Evolutionary conservation across 176 grass and related monocot genomes (phyloP), one percentile per base, ranked within the genome.

Genomic region (Juncus inflexus): DNA sequence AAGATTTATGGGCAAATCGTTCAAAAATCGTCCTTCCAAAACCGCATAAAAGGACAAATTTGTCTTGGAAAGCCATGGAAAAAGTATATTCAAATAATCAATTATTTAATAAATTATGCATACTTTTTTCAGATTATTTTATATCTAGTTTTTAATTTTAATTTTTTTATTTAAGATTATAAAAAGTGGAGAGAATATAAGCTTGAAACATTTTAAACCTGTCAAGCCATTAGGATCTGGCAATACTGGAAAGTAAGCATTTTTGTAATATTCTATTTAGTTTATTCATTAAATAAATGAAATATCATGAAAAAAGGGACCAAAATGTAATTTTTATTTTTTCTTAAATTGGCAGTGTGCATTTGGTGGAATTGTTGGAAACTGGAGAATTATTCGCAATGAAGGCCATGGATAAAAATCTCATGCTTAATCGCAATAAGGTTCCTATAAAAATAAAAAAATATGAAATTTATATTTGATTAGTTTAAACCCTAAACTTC

Each of bases 341-440:
- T 73, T 73, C 37, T 71, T 62, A n/a, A 45, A 78, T 78, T 70
- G 81, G 79, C 52, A 96, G 87, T 57, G 92, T 96, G 63, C 87
- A 91, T 50, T 86, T 96, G 66, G 92, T 96, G 70, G 87, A 96
- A 73, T 79, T 96, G 74, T 12, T 81, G 15, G 80, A 84, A 16
- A 91, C 82, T 52, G 82, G 87, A 50, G 78, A 83, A 83, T 80
- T 86, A 47, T 96, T 86, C 83, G 92, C 92, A 54, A 91, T 96
- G 92, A 96, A 96, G 73, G 74, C 82, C 62, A 96, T 96, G 92
- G 84, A 96, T 75, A 91, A 96, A 83, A 89, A 16, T 41, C 35
- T 74, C 47, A 96, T 96, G 84, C 79, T 96, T 80, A 91, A 91
- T 28, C 92, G 92, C 45, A 96, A 91, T 73, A 96, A 96, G 91